phyloP scores from a whole-genome alignment of 2,329 filamentous ascomycete genomes.

The Ramularia collo-cygni region DNA sequence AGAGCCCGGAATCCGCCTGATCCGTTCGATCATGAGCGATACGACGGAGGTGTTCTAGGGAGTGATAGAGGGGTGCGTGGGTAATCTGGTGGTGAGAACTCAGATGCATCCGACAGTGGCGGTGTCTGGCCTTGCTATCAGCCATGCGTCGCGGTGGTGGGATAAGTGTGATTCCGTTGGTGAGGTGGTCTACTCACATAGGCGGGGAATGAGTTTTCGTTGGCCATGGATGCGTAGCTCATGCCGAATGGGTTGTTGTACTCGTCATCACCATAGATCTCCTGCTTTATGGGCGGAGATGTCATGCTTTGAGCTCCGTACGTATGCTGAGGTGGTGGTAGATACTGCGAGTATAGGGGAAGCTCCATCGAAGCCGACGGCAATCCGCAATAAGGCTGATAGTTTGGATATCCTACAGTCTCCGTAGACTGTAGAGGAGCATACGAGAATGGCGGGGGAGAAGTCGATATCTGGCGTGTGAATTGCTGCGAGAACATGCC shows the following conservation, averaged over 20 bases:
- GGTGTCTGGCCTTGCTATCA: constrained; percentile 54
- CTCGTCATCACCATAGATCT: constrained; percentile 54
- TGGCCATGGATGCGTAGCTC: constrained; percentile 58
- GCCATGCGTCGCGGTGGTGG: constrained; percentile 16
- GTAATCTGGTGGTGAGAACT: neutral
- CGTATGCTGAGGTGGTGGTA: constrained; percentile 36
- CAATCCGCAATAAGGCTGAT: constrained; percentile 16
- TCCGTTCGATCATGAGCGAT: too few species aligned
- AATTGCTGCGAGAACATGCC: constrained; percentile 60
- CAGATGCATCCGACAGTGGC: constrained; percentile 62
- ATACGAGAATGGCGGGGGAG: constrained; percentile 62
- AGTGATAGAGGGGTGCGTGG: neutral
- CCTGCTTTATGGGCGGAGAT: constrained; percentile 56
- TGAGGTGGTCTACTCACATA: constrained; percentile 51
- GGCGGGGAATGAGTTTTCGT: constrained; percentile 46
- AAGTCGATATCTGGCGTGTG: constrained; percentile 62
- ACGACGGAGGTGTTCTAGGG: too few species aligned
- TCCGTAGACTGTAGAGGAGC: constrained; percentile 58
- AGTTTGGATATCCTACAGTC: constrained; percentile 48
- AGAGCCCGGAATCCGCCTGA: too few species aligned
- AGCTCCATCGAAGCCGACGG: constrained; percentile 41
- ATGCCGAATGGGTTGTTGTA: constrained; percentile 61
- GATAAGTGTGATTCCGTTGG: constrained; percentile 15
- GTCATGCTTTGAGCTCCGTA: constrained; percentile 35
- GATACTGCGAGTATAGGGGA: constrained; percentile 50